Percentiles rank a stretch among this genome's conserved stretches.
Conservation (phyloP, 163 green algal species). For the Coccomyxa subellipsoidea region DNA sequence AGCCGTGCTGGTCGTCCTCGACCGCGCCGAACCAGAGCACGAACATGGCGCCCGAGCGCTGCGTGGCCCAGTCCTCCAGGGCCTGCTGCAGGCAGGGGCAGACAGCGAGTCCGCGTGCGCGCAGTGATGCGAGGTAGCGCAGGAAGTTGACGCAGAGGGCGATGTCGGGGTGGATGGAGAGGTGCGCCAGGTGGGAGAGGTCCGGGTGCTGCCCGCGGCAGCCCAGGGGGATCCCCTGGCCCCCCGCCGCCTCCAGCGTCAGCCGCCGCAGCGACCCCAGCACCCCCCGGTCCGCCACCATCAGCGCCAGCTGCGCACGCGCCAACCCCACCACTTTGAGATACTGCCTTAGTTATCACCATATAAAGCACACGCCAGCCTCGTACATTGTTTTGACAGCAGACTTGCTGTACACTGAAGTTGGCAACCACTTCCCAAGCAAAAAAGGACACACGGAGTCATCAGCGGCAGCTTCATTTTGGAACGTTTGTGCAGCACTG, state of each 20-base stretch:
- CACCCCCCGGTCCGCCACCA: neutral
- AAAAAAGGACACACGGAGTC: too few relatives aligned
- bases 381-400: too few relatives aligned
- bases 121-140: neutral
- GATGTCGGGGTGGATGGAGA: neutral
- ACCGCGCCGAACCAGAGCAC: neutral
- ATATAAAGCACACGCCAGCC: too few relatives aligned
- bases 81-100: neutral
- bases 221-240: neutral
- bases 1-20: neutral
- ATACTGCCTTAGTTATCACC: too few relatives aligned
- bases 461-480: too few relatives aligned
- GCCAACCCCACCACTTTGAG: too few relatives aligned
- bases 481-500: too few relatives aligned
- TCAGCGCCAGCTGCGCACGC: neutral
- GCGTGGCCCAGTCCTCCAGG: neutral
- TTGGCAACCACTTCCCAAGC: too few relatives aligned
- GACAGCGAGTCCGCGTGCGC: neutral
- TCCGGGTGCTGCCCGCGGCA: neutral
- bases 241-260: neutral
- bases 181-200: conserved; percentile 1
- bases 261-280: neutral
- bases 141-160: conserved; percentile 5
- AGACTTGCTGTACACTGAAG: too few relatives aligned
- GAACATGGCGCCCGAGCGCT: neutral